phyloP scores from a whole-genome alignment of 2,329 filamentous ascomycete genomes.

The Neophaeococcomyces mojaviensis region DNA sequence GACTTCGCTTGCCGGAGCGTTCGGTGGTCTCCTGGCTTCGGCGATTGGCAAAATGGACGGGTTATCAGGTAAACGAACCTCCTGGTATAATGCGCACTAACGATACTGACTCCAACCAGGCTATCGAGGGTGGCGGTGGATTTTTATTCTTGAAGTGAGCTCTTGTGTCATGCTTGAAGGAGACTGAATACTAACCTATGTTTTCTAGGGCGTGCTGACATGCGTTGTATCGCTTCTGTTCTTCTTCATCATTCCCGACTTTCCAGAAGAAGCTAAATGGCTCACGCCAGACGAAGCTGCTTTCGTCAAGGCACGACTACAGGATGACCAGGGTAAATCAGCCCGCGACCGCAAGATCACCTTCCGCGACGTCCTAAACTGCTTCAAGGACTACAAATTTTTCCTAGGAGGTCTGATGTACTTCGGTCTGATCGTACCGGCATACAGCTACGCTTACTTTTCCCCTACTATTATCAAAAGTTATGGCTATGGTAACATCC shows the following conservation, averaged over 20 bases:
- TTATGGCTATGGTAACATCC: slow-evolving; percentile 51
- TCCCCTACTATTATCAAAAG: slow-evolving; percentile 62
- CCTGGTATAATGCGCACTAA: slow-evolving; percentile 23
- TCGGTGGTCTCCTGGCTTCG: slow-evolving; percentile 54
- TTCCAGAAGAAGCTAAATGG: slow-evolving; percentile 69
- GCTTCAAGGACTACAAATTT: slow-evolving; percentile 67
- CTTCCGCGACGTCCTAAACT: slow-evolving; percentile 49
- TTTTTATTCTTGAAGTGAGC: slow-evolving; percentile 55
- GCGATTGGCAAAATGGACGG: slow-evolving; percentile 54
- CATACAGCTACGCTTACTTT: slow-evolving; percentile 61
- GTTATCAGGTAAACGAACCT: slow-evolving; percentile 48
- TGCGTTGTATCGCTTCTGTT: slow-evolving; percentile 54
- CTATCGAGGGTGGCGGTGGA: slow-evolving; percentile 29
- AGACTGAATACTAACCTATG: too few species aligned
- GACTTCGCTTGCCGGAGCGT: slow-evolving; percentile 54
- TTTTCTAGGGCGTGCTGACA: slow-evolving; percentile 58
- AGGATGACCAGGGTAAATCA: slow-evolving; percentile 60
- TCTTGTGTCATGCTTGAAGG: too few species aligned
- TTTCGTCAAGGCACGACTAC: slow-evolving; percentile 60
- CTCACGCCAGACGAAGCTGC: slow-evolving; percentile 60
- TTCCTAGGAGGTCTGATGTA: slow-evolving; percentile 73
- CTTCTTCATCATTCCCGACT: slow-evolving; percentile 64
- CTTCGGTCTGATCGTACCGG: slow-evolving; percentile 66
- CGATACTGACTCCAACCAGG: not conserved
- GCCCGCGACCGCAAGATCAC: slow-evolving; percentile 57